Evolutionary conservation across 139 green algal species (phyloP), one percentile per base, ranked within the genome.

Genomic region (Chlorella ohadii): DNA sequence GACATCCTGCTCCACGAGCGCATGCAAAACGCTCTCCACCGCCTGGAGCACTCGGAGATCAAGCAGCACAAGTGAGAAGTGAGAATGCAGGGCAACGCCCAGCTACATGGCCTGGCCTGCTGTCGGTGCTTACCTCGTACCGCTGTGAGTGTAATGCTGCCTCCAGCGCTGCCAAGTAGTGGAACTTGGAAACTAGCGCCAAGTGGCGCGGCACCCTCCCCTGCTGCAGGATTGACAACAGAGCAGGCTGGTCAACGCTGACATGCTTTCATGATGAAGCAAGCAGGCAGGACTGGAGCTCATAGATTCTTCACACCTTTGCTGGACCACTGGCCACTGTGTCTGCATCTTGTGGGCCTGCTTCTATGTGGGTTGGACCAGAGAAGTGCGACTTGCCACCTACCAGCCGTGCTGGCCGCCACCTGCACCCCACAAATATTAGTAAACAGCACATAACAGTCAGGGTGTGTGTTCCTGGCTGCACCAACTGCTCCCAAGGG

Each of bases 1-100:
- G 2, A 85, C 94, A 12, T 88, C 91, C 2, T 95, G 85, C 16
- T 82, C 85, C 19, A 86, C 89, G 34, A 98, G 91, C 87, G 98
- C 94, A 59, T 98, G 95, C 41, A 98, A 39, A 76, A 99, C 85
- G n/a, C 75, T 85, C 55, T 90, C 89, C 72, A 98, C 89, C 71
- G 85, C 51, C 84, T 88, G 63, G 4, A 74, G 16, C 9, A 17
- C 20, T 63, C 15, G 72, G n/a, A 72, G 36, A 25, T 17, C 47
- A 56, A 20, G 36, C 27, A 22, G 28, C 38, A 59, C 2, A 55
- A 25, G 27, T 71, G 27, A 36, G 65, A 17, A 78, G 31, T 31
- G 0, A 3, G 31, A 72, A 20, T 41, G 65, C 28, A 20, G 22
- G 31, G 4, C 31, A 36, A n/a, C 13, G 12, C 13, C 15, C 31